Evolutionary conservation across 495 filamentous ascomycete species (phyloP).

Genomic region (Trichoderma asperelloides): DNA sequence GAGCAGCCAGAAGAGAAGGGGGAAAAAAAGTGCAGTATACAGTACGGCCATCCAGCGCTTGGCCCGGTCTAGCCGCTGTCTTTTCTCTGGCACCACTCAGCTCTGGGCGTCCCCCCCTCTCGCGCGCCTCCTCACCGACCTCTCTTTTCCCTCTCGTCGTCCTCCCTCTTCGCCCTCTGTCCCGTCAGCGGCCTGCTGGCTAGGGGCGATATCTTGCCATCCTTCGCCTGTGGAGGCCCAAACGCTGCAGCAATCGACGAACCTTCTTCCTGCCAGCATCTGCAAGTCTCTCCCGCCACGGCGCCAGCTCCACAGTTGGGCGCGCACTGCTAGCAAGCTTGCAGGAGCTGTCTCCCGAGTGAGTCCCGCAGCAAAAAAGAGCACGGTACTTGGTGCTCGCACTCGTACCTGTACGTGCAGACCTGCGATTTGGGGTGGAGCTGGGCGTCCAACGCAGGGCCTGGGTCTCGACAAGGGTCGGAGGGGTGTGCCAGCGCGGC

Average conservation of each 20-base stretch:
- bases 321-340: constrained; percentile 4
- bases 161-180: not conserved
- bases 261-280: constrained; percentile 3
- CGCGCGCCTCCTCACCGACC: not conserved
- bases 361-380: not conserved
- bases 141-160: not conserved
- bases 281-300: constrained; percentile 6
- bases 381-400: not conserved
- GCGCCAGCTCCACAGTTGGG: constrained; percentile 7
- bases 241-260: constrained; percentile 5
- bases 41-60: not conserved
- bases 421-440: constrained; percentile 1
- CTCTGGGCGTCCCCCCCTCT: not conserved
- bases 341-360: constrained; percentile 7
- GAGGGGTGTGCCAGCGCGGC: constrained; percentile 7
- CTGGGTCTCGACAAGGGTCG: constrained; percentile 1
- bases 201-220: not conserved
- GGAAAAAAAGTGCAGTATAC: too few species aligned
- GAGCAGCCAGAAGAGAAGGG: too few species aligned
- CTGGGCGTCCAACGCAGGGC: constrained; percentile 8
- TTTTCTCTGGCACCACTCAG: not conserved
- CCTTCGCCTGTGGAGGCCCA: not conserved
- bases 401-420: not conserved
- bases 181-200: not conserved
- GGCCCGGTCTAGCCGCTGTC: not conserved